Percentiles rank a stretch among this genome's conserved stretches.
Conservation (phyloP, 31 red algal species). For the Odonthalia washingtoniensis region DNA sequence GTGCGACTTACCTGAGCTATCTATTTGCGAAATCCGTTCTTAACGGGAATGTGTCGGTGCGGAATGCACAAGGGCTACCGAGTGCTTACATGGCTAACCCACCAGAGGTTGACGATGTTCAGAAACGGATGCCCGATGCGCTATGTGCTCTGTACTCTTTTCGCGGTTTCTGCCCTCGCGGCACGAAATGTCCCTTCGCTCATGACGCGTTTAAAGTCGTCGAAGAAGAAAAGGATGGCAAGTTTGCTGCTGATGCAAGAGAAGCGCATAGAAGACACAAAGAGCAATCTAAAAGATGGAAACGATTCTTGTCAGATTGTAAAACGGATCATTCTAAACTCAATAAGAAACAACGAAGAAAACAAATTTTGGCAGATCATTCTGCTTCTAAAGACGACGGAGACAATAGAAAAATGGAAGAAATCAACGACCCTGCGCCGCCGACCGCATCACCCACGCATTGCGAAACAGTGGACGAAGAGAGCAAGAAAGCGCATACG, state of each 20-base stretch:
- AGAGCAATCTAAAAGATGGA: conserved; percentile 51
- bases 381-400: no score
- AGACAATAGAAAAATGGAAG: no score
- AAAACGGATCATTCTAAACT: conserved; percentile 28
- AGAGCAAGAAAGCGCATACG: conserved; percentile 59
- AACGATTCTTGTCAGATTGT: conserved; percentile 25
- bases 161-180: conserved; percentile 57
- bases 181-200: conserved; percentile 43
- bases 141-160: conserved; percentile 57
- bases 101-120: background rate
- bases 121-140: background rate
- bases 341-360: conserved; percentile 54
- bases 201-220: conserved; percentile 66
- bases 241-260: conserved; percentile 44
- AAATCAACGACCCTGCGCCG: no score
- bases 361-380: no score
- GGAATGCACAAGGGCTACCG: conserved; percentile 47
- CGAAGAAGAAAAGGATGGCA: conserved; percentile 57
- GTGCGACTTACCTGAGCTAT: conserved; percentile 65
- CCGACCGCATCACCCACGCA: no score
- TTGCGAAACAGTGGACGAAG: no score
- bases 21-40: conserved; percentile 75
- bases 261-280: conserved; percentile 65
- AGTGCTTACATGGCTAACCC: conserved; percentile 41
- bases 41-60: conserved; percentile 26